These are phyloP conservation scores for Lipomyces sp. DNA, from an alignment of 805 yeast genomes.

Conservation along the genomic window DNA sequence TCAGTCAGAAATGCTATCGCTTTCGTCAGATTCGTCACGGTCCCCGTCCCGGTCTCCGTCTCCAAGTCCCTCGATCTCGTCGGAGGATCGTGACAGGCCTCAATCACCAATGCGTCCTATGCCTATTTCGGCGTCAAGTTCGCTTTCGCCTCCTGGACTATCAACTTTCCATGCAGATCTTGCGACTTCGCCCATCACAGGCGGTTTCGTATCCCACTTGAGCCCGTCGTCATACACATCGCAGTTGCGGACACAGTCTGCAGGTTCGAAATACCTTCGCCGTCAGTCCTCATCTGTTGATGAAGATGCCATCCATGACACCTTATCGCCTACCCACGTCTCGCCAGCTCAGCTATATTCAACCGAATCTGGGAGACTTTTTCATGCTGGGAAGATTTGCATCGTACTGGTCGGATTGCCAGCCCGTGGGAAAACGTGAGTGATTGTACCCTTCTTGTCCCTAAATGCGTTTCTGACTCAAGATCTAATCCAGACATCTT, in stretches of 20 bases:
- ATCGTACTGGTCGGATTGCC: constrained; percentile 91
- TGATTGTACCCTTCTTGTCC: neutral
- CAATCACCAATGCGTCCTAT: constrained; percentile 7
- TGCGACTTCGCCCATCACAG: constrained; percentile 37
- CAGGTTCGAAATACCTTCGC: constrained; percentile 22
- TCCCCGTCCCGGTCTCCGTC: constrained; percentile 26
- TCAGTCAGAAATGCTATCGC: constrained; percentile 19
- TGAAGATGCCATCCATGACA: constrained; percentile 70
- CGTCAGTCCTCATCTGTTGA: constrained; percentile 36
- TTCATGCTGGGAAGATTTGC: constrained; percentile 93
- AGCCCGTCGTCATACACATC: constrained; percentile 11
- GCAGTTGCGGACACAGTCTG: constrained; percentile 11
- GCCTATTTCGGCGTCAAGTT: constrained; percentile 2
- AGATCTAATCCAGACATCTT: constrained; percentile 52
- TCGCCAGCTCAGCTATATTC: constrained; percentile 93
- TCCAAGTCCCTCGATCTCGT: constrained; percentile 16
- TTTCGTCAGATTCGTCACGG: constrained; percentile 22
- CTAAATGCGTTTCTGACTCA: neutral
- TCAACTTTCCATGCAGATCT: constrained; percentile 37
- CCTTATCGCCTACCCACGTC: constrained; percentile 63
- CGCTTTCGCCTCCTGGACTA: constrained; percentile 27
- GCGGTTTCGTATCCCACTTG: constrained; percentile 19
- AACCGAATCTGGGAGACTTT: constrained; percentile 88
- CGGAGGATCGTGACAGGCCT: constrained; percentile 7
- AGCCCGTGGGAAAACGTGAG: constrained; percentile 85